phyloP scores from a whole-genome alignment of 2,329 filamentous ascomycete species.

The Colletotrichum musae region DNA sequence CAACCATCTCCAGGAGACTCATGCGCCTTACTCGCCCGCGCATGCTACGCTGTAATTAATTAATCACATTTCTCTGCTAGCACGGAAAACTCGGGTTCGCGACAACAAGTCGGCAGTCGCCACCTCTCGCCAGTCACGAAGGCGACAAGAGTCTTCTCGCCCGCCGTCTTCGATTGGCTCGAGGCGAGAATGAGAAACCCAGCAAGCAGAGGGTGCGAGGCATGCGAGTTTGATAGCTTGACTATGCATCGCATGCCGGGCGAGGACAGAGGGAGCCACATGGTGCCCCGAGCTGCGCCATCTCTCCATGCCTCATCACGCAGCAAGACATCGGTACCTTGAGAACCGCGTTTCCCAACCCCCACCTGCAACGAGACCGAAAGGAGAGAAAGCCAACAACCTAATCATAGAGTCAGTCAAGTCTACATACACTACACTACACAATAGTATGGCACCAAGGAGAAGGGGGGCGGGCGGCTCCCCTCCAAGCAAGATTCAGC shows the following conservation, averaged over 20 bases:
- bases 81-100: background rate
- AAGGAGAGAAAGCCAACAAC: background rate
- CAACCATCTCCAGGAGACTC: conserved; percentile 9
- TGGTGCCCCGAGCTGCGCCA: conserved; percentile 14
- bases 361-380: conserved; percentile 30
- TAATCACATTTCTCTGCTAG: conserved; percentile 15
- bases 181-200: background rate
- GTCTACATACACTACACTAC: too few species aligned
- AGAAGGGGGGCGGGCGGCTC: too few species aligned
- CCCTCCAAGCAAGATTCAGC: conserved; percentile 3
- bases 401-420: background rate
- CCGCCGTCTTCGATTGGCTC: conserved; percentile 18
- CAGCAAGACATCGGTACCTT: background rate
- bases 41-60: conserved; percentile 20
- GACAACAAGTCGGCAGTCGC: conserved; percentile 1
- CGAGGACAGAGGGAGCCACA: conserved; percentile 8
- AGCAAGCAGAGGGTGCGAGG: conserved; percentile 4
- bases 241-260: conserved; percentile 27
- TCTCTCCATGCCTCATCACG: conserved; percentile 16
- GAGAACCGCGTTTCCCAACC: conserved; percentile 18
- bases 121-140: conserved; percentile 13
- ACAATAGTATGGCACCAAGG: background rate
- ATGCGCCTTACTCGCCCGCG: conserved; percentile 28
- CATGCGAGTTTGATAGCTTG: conserved; percentile 36
- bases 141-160: background rate